Evolutionary conservation across 148 eudicot genomes (phyloP).

Genomic region (Suaeda aralocaspica): DNA sequence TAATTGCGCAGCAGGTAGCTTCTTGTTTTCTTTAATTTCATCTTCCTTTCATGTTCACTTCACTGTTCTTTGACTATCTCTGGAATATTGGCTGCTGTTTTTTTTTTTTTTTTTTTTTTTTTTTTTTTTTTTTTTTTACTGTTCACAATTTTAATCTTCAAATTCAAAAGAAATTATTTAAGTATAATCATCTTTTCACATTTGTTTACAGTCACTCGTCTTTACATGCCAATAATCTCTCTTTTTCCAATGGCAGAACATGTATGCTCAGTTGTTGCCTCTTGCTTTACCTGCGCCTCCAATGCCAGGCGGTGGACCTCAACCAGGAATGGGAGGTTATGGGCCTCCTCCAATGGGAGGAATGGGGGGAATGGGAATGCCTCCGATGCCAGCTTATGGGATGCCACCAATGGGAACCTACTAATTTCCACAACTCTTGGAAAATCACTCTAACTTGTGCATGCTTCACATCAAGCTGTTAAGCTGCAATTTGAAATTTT

Average conservation of each 20-base stretch:
- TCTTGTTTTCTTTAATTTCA: no score
- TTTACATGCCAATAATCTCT: background rate
- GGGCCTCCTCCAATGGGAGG: conserved; percentile 46
- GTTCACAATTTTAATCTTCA: background rate
- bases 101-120: background rate
- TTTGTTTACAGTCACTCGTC: no score
- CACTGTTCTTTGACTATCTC: background rate
- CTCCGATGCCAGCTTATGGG: conserved; percentile 96
- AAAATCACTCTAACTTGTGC: background rate
- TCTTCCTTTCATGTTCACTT: background rate
- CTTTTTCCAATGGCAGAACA: conserved; percentile 55
- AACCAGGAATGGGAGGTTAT: conserved; percentile 60
- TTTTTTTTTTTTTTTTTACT: background rate
- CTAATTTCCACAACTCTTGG: conserved; percentile 22
- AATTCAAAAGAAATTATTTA: no score
- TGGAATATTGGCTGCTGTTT: background rate
- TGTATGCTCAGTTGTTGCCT: conserved; percentile 95
- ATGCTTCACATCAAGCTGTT: conserved; percentile 6
- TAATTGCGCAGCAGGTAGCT: conserved; percentile 78
- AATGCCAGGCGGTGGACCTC: conserved; percentile 62
- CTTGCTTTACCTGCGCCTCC: conserved; percentile 99
- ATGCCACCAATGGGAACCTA: conserved; percentile 98
- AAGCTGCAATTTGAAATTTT: conserved; percentile 21
- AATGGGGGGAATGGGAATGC: conserved; percentile 71
- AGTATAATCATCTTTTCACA: background rate